Base-by-base conservation (phyloP, 2,329 filamentous ascomycete genomes). In the Didymella glomerata region DNA sequence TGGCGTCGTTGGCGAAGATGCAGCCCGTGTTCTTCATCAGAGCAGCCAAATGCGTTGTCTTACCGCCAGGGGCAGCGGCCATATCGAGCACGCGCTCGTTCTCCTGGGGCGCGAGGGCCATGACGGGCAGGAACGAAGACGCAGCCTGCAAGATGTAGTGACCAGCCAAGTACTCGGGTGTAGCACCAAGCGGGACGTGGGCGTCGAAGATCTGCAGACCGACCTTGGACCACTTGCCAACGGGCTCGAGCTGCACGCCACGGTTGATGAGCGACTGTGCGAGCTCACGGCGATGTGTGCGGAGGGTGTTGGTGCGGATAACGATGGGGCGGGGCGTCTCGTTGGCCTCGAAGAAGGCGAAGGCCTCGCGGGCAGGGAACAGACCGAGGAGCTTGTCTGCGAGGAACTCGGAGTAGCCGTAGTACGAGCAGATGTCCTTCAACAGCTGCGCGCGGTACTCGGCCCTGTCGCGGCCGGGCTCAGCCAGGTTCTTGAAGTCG, bases 321-420 rank as follows among this genome's bases (percentile, higher is more conserved):
- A 99, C 95, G 58, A 99, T 89, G 4, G 95, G 95, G 50, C 95
- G 88, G 14, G 93, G 88, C 27, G 91, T 93, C 81, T 99, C 95
- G 87, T 99, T 99, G 70, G 94, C 94, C 81, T 99, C 95, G 81
- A 99, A 98, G 80, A 99, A 99, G 54, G 93, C 93, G 69, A 98
- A 96, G 0, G 95, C 95, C 81, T 99, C 95, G 69, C 90, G 89
- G 0, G 95, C 92, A 1, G 93, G 88, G 80, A 99, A 98, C 7
- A 99, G 87, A 73, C 90, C 89, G 81, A 93, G 93, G 16, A 99
- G 88, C 83, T 98, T 99, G 79, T 97, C 92, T 4, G 93, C 95
- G n/a, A 99, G 85, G 80, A 90, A 98, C 36, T 90, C 87, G 3
- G 91, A 96, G 82, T 99, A 99, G 60, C 94, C 93, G 76, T 99